A percentile compares a stretch with the other conserved stretches of the same genome.
Conservation (phyloP, 1,284 basidiomycete species). For the Sphaerobolus stellatus region DNA sequence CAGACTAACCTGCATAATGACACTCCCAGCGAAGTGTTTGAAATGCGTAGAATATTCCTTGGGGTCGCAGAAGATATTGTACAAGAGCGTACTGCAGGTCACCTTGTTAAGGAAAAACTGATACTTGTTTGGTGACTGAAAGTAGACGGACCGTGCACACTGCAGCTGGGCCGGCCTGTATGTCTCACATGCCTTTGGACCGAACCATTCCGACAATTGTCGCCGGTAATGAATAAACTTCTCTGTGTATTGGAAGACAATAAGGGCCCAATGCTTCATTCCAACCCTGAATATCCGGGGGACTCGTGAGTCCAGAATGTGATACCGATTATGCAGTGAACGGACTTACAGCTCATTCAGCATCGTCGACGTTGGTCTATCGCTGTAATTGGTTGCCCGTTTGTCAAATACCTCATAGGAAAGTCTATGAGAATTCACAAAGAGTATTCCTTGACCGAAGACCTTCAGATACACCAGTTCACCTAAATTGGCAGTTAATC, state of each 20-base stretch:
- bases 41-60: not conserved
- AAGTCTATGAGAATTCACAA: slow-evolving; percentile 12
- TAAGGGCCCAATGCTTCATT: too few species aligned
- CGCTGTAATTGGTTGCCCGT: slow-evolving; percentile 10
- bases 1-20: not conserved
- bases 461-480: slow-evolving; percentile 12
- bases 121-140: too few species aligned
- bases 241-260: too few species aligned
- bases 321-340: too few species aligned
- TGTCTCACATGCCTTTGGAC: too few species aligned
- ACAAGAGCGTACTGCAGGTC: not conserved
- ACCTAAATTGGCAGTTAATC: slow-evolving; percentile 1
- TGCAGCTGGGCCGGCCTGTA: too few species aligned
- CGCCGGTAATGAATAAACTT: too few species aligned
- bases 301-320: too few species aligned
- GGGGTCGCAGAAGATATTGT: not conserved
- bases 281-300: too few species aligned
- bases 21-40: not conserved
- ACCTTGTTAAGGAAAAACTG: too few species aligned
- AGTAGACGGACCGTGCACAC: too few species aligned
- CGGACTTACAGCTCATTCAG: not conserved
- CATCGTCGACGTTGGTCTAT: not conserved
- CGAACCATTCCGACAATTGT: too few species aligned
- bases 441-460: slow-evolving; percentile 2
- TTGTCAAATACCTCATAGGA: slow-evolving; percentile 11